Base-by-base conservation (phyloP, 1,284 basidiomycete species). In the Austroboletus novae-zelandiae region DNA sequence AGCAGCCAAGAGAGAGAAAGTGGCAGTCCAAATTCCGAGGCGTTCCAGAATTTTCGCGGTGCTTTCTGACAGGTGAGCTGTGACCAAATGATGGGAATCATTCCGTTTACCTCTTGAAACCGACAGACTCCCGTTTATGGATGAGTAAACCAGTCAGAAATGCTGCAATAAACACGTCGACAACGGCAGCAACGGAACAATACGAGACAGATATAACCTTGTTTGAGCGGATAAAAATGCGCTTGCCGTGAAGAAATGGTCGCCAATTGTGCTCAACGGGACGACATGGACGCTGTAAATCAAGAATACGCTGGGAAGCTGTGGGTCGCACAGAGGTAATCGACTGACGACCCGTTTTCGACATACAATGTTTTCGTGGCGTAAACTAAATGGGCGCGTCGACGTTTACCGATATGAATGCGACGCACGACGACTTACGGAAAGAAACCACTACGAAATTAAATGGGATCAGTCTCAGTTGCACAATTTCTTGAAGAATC, bases 11-110 rank as follows among this genome's bases (percentile, higher is more conserved):
- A 53, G 27, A 17, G 54, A 35, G 17, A 47, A 44, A 17, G 34
- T 10, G 10, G 54, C 54, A 2, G 54, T 39, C 54, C 45, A 56
- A 27, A 47, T 39, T 2, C 52, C 52, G 5, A 52, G 50, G 43
- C 51, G 51, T 15, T 41, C 23, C 7, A 52, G 17, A 11, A 42
- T 17, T 13, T 13, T 40, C 9, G 31, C 34, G 9, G 51, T 52
- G 9, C 51, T 52, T n/a, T 23, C 11, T 32, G 11, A 4, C 27
- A 23, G 27, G 23, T 50, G 9, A 51, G 15, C 39, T 9, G n/a
- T 5, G 13, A 29, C 2, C 11, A 23, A 7, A 35, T 4, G 18
- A 15, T 30, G 10, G 2, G 3, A 15, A 9, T 11, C 6, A 11
- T 5, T 50, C 9, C 11, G 5, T 37, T 18, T 31, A 50, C 49